Percentiles rank a stretch among this genome's conserved stretches.
Conservation (phyloP, 805 yeast genomes). For the Ogataea paradorogensis region DNA sequence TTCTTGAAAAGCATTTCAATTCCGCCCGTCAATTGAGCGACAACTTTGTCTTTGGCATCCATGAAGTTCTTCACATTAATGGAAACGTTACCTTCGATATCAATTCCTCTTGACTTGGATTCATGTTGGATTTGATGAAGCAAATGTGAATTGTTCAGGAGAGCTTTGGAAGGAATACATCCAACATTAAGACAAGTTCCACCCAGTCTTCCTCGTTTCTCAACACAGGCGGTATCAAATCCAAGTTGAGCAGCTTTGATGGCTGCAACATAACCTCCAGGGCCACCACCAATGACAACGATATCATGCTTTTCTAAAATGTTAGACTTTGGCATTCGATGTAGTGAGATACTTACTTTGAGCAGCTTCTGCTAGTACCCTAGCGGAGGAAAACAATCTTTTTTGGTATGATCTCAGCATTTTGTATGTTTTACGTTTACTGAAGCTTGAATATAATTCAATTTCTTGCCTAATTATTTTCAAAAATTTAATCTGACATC, state of each 20-base stretch:
- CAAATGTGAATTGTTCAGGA: conserved; percentile 90
- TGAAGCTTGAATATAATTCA: background rate
- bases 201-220: conserved; percentile 93
- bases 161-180: conserved; percentile 96
- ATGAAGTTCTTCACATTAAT: conserved; percentile 78
- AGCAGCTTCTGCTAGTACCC: conserved; percentile 28
- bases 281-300: conserved; percentile 98
- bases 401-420: conserved; percentile 33
- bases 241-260: conserved; percentile 98
- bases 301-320: conserved; percentile 65
- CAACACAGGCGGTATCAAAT: conserved; percentile 91
- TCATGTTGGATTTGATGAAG: conserved; percentile 88
- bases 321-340: conserved; percentile 11
- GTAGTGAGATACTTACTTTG: conserved; percentile 23
- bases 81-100: conserved; percentile 63
- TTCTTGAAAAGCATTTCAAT: conserved; percentile 93
- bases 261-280: conserved; percentile 99
- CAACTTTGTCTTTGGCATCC: conserved; percentile 90
- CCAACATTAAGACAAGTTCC: conserved; percentile 99
- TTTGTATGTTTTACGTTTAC: background rate
- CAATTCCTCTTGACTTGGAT: conserved; percentile 85
- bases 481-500: background rate
- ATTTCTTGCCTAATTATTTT: conserved; percentile 2
- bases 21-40: conserved; percentile 87
- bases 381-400: conserved; percentile 33